Evolutionary conservation across 805 yeast genomes (phyloP).

Genomic region (Pichia nanzhaoensis): DNA sequence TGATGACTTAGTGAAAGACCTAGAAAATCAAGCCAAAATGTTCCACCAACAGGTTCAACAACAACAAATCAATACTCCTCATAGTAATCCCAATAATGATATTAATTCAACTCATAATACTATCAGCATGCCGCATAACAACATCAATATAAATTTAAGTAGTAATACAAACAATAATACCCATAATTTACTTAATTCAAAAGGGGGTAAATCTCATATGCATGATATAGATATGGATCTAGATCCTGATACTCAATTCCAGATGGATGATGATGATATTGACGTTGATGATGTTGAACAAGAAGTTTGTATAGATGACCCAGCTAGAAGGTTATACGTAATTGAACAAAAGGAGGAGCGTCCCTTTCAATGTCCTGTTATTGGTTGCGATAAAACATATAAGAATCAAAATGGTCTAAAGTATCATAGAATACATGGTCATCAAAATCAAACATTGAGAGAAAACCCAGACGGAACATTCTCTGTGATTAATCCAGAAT

Average conservation of each 20-base stretch:
- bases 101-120: conserved; percentile 13
- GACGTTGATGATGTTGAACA: conserved; percentile 22
- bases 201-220: not conserved
- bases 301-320: conserved; percentile 87
- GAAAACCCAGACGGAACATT: conserved; percentile 91
- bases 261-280: conserved; percentile 30
- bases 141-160: not conserved
- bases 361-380: conserved; percentile 96
- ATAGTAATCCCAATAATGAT: conserved; percentile 10
- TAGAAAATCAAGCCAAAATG: conserved; percentile 8
- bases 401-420: conserved; percentile 96
- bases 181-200: conserved; percentile 10
- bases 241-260: conserved; percentile 23
- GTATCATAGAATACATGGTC: conserved; percentile 94
- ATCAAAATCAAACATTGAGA: conserved; percentile 87
- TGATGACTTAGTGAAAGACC: conserved; percentile 7
- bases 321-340: conserved; percentile 89
- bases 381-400: conserved; percentile 96
- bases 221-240: conserved; percentile 10
- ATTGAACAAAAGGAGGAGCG: conserved; percentile 87
- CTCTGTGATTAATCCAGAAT: conserved; percentile 86
- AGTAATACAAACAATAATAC: conserved; percentile 5
- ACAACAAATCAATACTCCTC: conserved; percentile 14
- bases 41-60: conserved; percentile 20
- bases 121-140: not conserved